These are phyloP conservation scores for Setaria viridis DNA, from an alignment of 202 grass and related monocot genomes.

Conservation along the genomic window DNA sequence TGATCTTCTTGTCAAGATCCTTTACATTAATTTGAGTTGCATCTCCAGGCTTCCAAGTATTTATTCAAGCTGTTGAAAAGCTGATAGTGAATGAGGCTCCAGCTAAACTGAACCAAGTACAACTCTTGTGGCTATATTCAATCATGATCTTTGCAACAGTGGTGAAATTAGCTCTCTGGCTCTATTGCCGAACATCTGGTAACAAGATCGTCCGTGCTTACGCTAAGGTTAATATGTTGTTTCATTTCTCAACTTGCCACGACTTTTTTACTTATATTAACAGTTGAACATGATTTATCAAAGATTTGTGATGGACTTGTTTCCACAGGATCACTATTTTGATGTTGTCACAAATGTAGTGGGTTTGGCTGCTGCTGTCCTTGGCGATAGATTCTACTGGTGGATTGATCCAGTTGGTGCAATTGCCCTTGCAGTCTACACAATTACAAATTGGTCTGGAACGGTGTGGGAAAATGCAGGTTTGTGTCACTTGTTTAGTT, in stretches of 20 bases:
- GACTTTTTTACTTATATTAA: constrained; percentile 26
- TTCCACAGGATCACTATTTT: constrained; percentile 91
- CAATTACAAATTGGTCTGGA: constrained; percentile 93
- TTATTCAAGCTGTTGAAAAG: constrained; percentile 85
- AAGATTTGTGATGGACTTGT: constrained; percentile 16
- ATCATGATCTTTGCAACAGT: constrained; percentile 95
- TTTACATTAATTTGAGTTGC: constrained; percentile 23
- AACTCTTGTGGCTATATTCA: constrained; percentile 89
- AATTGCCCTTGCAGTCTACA: constrained; percentile 90
- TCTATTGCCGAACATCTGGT: constrained; percentile 90
- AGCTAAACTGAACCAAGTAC: constrained; percentile 61
- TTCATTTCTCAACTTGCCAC: constrained; percentile 24
- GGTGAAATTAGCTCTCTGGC: constrained; percentile 87
- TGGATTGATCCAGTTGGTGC: constrained; percentile 95
- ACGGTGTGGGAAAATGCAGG: constrained; percentile 99
- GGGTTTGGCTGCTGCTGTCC: constrained; percentile 86
- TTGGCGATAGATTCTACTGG: constrained; percentile 92
- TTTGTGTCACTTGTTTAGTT: constrained; percentile 44
- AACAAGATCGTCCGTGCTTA: constrained; percentile 96
- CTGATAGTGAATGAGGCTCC: constrained; percentile 67
- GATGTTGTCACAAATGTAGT: constrained; percentile 94
- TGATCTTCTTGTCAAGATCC: background rate
- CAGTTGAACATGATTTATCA: constrained; percentile 28
- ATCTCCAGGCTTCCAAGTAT: constrained; percentile 88
- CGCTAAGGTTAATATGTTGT: constrained; percentile 66